phyloP scores from a whole-genome alignment of 1,139 yeast species.

The Hemisphaericaspora xylofermentans region DNA sequence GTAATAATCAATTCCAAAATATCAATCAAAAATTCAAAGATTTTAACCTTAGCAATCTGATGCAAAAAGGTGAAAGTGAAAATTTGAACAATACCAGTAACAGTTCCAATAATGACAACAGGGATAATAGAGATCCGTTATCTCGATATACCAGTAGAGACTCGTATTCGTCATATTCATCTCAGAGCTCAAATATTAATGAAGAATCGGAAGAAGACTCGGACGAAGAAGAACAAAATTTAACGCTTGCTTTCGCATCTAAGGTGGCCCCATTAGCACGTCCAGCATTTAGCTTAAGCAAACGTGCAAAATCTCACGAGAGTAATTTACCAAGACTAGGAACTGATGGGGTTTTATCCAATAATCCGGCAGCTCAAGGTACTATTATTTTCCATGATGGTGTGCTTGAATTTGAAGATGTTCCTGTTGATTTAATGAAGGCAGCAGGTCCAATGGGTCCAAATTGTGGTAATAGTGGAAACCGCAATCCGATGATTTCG shows the following conservation, averaged over 20 bases:
- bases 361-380: slow-evolving; percentile 22
- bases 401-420: slow-evolving; percentile 42
- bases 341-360: slow-evolving; percentile 10
- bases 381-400: slow-evolving; percentile 25
- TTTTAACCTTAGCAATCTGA: slow-evolving; percentile 39
- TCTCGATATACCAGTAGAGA: slow-evolving; percentile 5
- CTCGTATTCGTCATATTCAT: slow-evolving; percentile 13
- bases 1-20: slow-evolving; percentile 9
- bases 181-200: slow-evolving; percentile 21
- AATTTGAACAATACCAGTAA: not conserved
- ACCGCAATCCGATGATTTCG: slow-evolving; percentile 14
- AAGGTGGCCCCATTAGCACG: slow-evolving; percentile 37
- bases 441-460: slow-evolving; percentile 17
- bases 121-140: not conserved
- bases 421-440: slow-evolving; percentile 39
- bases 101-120: not conserved
- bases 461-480: not conserved
- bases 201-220: slow-evolving; percentile 29
- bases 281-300: slow-evolving; percentile 36
- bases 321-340: slow-evolving; percentile 36
- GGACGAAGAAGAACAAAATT: slow-evolving; percentile 46
- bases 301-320: slow-evolving; percentile 46
- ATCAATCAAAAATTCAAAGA: slow-evolving; percentile 37
- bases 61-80: slow-evolving; percentile 20
- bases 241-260: slow-evolving; percentile 53